phyloP scores from a whole-genome alignment of 306 rosid genomes.

The Dalbergia cultrata region DNA sequence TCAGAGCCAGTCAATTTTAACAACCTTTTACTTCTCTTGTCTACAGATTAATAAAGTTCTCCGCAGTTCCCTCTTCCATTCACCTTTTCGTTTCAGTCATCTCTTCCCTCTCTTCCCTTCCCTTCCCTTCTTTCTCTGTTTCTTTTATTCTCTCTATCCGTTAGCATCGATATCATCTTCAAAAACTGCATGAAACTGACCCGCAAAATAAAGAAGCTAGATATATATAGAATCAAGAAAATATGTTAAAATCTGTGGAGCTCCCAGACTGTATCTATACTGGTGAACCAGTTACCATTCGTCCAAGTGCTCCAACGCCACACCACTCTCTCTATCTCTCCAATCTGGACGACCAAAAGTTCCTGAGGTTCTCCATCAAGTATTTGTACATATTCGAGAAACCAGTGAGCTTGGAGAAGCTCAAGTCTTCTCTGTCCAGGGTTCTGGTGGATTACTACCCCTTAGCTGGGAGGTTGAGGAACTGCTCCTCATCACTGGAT shows the following conservation, averaged over 20 bases:
- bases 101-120: not conserved
- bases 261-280: slow-evolving; percentile 79
- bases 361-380: slow-evolving; percentile 85
- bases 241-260: slow-evolving; percentile 63
- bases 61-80: not conserved
- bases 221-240: not conserved
- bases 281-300: slow-evolving; percentile 48
- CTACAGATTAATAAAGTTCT: slow-evolving; percentile 40
- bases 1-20: no score
- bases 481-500: slow-evolving; percentile 36
- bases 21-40: not conserved
- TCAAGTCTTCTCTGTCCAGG: slow-evolving; percentile 70
- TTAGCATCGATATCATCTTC: not conserved
- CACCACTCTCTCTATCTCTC: slow-evolving; percentile 77
- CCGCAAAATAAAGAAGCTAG: not conserved
- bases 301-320: slow-evolving; percentile 77
- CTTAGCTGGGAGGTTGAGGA: slow-evolving; percentile 76
- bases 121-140: not conserved
- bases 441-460: slow-evolving; percentile 86
- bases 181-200: slow-evolving; percentile 3
- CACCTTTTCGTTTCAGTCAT: slow-evolving; percentile 4
- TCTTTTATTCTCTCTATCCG: slow-evolving; percentile 7
- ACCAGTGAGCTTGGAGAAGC: slow-evolving; percentile 52
- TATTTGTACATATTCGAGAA: slow-evolving; percentile 72
- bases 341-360: slow-evolving; percentile 85